Base-by-base conservation (phyloP, 2,329 filamentous ascomycete genomes). In the Monosporascus sp. region DNA sequence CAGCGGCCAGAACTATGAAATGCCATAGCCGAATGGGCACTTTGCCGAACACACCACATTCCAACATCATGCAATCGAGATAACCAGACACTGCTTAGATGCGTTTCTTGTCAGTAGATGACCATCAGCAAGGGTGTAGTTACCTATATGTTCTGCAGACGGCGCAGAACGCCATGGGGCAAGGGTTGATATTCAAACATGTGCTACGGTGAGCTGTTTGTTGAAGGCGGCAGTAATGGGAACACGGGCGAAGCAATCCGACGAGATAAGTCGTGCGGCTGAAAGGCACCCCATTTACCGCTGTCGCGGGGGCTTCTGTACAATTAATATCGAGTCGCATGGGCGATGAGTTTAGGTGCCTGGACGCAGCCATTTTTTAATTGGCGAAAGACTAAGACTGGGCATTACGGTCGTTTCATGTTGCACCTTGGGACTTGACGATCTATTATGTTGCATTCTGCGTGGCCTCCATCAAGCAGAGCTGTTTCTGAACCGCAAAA, bases 391-490 rank as follows among this genome's bases (percentile, higher is more conserved):
- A 51, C 59, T 54, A 62, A 46, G 43, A 46, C 43, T 59, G 63
- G 60, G 56, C 60, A 65, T 68, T 68, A 68, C 66, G 65, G 59
- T 66, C 65, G 66, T 64, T 59, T 60, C 65, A 65, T 62, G 67
- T 64, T 69, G 66, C 66, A 68, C 66, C 65, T 65, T 60, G 62
- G 63, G 66, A 66, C 68, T 68, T 69, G 67, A 65, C 67, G 66
- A 68, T 69, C 63, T 69, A 69, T 69, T 69, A 69, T 68, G 66
- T 68, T 67, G 66, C 63, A 69, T 62, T 67, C 61, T 68, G 66
- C 65, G 60, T 64, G 64, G 59, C 61, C 62, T 64, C 56, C 63
- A 67, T 60, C 49, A 49, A 58, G 65, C 64, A 68, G 66, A 65
- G 59, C 62, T 66, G 60, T 64, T 62, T 66, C 63, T 62, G 65